Conservation (phyloP, 2,329 filamentous ascomycete species). For the Penicillium olsonii region DNA sequence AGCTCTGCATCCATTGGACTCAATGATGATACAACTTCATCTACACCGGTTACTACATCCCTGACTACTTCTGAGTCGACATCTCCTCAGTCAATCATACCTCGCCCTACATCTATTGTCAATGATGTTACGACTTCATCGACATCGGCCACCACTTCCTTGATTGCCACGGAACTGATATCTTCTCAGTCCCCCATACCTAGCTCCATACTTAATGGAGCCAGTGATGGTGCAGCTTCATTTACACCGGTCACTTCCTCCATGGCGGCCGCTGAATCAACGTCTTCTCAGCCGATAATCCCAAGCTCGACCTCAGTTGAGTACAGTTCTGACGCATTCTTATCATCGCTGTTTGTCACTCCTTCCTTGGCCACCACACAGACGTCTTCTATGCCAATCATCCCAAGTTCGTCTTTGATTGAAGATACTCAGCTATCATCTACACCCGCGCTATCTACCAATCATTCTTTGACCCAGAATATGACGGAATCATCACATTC, state of each 20-base stretch:
- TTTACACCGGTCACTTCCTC: too few relatives aligned
- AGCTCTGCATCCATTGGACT: neutral
- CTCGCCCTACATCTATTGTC: too few relatives aligned
- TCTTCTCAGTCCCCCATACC: neutral
- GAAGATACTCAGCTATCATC: neutral
- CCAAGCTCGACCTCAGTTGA: neutral
- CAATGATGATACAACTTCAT: neutral
- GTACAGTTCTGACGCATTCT: neutral
- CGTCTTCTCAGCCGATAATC: too few relatives aligned
- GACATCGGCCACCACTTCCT: neutral
- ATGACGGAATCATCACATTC: neutral
- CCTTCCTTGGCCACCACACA: neutral
- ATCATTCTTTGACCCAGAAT: neutral
- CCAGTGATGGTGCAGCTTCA: too few relatives aligned
- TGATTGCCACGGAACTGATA: neutral
- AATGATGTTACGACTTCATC: neutral
- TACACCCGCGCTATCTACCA: neutral
- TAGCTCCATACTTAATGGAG: too few relatives aligned
- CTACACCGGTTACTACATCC: neutral
- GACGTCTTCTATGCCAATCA: neutral
- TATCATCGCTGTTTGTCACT: neutral
- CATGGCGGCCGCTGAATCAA: too few relatives aligned
- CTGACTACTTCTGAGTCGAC: neutral
- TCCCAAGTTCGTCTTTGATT: neutral
- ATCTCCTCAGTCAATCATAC: neutral